Evolutionary conservation across 2,329 filamentous ascomycete genomes (phyloP), one percentile per base, ranked within the genome.

Genomic region (Rutstroemia sydowiana): DNA sequence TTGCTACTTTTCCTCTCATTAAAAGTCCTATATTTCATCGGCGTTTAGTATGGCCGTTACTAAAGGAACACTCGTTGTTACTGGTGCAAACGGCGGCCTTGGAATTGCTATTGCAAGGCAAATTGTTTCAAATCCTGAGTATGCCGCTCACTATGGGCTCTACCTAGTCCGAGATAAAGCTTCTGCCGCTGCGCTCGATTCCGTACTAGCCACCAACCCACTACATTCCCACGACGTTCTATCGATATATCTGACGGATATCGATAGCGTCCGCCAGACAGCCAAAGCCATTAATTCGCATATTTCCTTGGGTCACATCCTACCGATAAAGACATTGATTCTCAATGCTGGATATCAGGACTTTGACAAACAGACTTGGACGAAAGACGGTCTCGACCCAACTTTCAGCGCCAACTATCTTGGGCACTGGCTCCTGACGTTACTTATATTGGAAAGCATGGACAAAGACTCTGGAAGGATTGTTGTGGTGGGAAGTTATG

Each of bases 1-100:
- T n/a, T n/a, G n/a, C n/a, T n/a, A n/a, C n/a, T n/a, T n/a, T n/a
- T n/a, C n/a, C n/a, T n/a, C n/a, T n/a, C n/a, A n/a, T n/a, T n/a
- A n/a, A n/a, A n/a, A n/a, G n/a, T n/a, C n/a, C n/a, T n/a, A n/a
- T n/a, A n/a, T n/a, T n/a, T n/a, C n/a, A n/a, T n/a, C n/a, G n/a
- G n/a, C n/a, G n/a, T 50, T 14, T 59, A 52, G n/a, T 51, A 48
- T 32, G 30, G 7, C 30, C 30, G 13, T 13, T 13, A 7, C 30
- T 13, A 7, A 32, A 32, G 31, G 31, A 3, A 34, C 31, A n/a
- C 11, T 34, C 11, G 3, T 34, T n/a, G 31, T 34, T n/a, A 34
- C 31, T n/a, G 31, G 31, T n/a, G 31, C 31, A 11, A 34, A 34
- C 31, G 31, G 31, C 31, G 31, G 31, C 31, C 11, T 34, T n/a